Evolutionary conservation across 805 yeast species (phyloP).

Genomic region (Cyberlindnera mrakii): DNA sequence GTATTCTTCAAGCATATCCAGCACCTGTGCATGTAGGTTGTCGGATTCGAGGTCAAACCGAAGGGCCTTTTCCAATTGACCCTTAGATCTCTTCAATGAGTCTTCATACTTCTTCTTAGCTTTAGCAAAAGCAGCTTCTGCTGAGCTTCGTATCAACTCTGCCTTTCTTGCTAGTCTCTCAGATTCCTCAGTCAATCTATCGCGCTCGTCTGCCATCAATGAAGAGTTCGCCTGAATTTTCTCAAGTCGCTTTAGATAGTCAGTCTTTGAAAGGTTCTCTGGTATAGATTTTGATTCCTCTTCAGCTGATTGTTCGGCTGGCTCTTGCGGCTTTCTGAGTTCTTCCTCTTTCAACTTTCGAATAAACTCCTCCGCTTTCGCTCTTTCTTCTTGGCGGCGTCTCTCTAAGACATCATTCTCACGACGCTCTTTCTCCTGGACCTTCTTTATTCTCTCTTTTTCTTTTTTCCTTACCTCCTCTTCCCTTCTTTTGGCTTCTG

Average conservation of each 20-base stretch:
- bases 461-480: conserved; percentile 1
- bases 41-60: conserved; percentile 3
- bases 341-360: conserved; percentile 2
- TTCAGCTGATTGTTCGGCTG: too few species aligned
- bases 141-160: conserved; percentile 8
- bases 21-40: conserved; percentile 2
- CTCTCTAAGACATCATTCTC: conserved; percentile 10
- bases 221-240: conserved; percentile 2
- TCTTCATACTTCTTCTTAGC: conserved; percentile 15
- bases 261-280: conserved; percentile 2
- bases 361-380: conserved; percentile 5
- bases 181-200: conserved; percentile 3
- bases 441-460: conserved; percentile 1
- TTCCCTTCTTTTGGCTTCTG: neutral
- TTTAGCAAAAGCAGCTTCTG: conserved; percentile 12
- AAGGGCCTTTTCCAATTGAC: conserved; percentile 2
- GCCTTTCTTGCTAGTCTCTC: conserved; percentile 3
- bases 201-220: conserved; percentile 3
- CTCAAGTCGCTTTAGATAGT: conserved; percentile 4
- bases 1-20: conserved; percentile 4
- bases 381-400: conserved; percentile 9
- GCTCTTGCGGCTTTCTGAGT: too few species aligned
- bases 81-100: conserved; percentile 2
- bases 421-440: conserved; percentile 4
- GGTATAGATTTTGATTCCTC: neutral